Conservation (phyloP, 371 early-diverging fungal genomes). For the Mortierella sp. region DNA sequence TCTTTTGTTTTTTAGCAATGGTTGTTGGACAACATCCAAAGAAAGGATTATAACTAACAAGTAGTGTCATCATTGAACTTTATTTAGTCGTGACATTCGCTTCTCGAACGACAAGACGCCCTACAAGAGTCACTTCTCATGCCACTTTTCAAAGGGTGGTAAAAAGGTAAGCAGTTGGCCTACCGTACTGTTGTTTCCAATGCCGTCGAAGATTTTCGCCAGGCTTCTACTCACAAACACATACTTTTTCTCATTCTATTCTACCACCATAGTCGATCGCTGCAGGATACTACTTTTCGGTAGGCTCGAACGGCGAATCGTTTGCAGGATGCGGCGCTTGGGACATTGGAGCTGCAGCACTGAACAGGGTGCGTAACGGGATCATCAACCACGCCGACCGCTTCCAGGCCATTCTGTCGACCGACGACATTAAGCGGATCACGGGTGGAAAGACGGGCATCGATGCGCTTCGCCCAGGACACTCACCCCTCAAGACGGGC, state of each 20-base stretch:
- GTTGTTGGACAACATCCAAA: not conserved
- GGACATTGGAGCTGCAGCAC: conserved; percentile 57
- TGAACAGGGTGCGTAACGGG: conserved; percentile 60
- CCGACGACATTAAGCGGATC: conserved; percentile 60
- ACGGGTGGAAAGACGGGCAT: conserved; percentile 61
- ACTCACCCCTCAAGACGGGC: conserved; percentile 60
- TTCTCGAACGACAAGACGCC: conserved; percentile 71
- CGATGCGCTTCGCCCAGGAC: conserved; percentile 51
- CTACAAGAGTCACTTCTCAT: conserved; percentile 64
- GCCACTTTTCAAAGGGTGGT: conserved; percentile 65
- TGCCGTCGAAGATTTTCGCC: no score
- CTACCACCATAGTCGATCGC: conserved; percentile 34
- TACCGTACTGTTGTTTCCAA: no score
- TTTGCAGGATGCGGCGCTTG: conserved; percentile 64
- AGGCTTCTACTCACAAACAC: not conserved
- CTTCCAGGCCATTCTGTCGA: conserved; percentile 60
- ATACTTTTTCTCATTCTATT: not conserved
- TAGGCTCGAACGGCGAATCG: conserved; percentile 59
- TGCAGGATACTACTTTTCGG: conserved; percentile 65
- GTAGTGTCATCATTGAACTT: not conserved
- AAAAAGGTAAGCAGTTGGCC: conserved; percentile 59
- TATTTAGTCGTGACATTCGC: conserved; percentile 66
- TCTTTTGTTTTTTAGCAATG: not conserved
- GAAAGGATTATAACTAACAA: no score
- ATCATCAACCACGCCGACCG: conserved; percentile 61